phyloP scores from a whole-genome alignment of 129 eudicot genomes.

The Deinandra increscens region DNA sequence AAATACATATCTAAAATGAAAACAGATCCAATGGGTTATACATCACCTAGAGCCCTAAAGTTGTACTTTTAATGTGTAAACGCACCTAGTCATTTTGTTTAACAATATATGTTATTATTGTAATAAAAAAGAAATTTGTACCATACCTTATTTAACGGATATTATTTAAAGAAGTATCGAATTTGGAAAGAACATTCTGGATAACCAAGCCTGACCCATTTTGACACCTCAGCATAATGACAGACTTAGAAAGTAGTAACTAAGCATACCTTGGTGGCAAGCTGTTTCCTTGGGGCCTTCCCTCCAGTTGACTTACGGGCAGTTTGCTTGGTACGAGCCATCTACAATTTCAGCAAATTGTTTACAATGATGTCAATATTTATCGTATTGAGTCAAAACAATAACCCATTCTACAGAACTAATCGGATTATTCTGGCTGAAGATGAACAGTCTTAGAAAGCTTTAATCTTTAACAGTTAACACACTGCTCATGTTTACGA shows the following conservation, averaged over 20 bases:
- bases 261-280: too few relatives aligned
- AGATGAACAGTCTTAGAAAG: too few relatives aligned
- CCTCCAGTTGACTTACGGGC: too few relatives aligned
- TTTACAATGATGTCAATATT: not conserved
- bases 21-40: not conserved
- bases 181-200: not conserved
- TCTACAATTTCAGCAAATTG: too few relatives aligned
- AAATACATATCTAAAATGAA: not conserved
- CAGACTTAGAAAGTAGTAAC: not conserved
- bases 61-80: not conserved
- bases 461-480: too few relatives aligned
- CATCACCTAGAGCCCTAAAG: not conserved
- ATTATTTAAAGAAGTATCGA: not conserved
- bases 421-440: too few relatives aligned
- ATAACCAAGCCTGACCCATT: not conserved
- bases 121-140: not conserved
- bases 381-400: too few relatives aligned
- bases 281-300: too few relatives aligned
- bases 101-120: not conserved
- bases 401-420: not conserved
- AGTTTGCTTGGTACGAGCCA: too few relatives aligned
- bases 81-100: not conserved
- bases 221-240: too few relatives aligned
- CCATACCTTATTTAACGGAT: not conserved
- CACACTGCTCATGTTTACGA: too few relatives aligned